Conservation (phyloP, 2,329 filamentous ascomycete genomes). For the Tolypocladium paradoxum region DNA sequence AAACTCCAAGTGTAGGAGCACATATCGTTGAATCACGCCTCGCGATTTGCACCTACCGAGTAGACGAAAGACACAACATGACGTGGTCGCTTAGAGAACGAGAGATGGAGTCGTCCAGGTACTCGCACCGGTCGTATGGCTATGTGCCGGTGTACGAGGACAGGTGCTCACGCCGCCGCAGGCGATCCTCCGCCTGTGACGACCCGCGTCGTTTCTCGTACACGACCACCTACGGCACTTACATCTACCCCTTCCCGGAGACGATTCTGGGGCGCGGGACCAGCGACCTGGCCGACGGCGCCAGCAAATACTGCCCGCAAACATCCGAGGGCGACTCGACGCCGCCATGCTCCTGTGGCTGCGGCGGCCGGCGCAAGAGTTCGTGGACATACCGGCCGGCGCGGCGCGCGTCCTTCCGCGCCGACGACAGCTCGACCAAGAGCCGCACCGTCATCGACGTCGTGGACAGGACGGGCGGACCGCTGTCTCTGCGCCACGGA, state of each 20-base stretch:
- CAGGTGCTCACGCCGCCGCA: not conserved
- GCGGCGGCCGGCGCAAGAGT: not conserved
- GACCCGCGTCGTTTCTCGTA: not conserved
- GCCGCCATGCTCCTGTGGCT: not conserved
- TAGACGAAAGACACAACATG: not conserved
- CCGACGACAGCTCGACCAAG: not conserved
- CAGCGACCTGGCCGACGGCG: not conserved
- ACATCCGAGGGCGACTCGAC: not conserved
- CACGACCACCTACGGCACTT: not conserved
- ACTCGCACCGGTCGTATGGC: not conserved
- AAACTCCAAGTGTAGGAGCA: not conserved
- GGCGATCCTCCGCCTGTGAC: not conserved
- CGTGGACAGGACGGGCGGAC: slow-evolving; percentile 9
- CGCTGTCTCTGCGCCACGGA: slow-evolving; percentile 8
- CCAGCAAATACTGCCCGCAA: not conserved
- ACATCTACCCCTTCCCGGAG: not conserved
- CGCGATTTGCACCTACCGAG: not conserved
- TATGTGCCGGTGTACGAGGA: not conserved
- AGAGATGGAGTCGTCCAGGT: not conserved
- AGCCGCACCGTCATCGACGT: slow-evolving; percentile 8
- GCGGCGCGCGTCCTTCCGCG: not conserved
- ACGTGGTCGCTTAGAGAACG: not conserved
- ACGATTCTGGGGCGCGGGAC: no score
- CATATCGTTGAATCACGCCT: not conserved
- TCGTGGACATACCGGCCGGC: not conserved